Conservation (phyloP, 805 yeast genomes). For the Pachysolen tannophilus region DNA sequence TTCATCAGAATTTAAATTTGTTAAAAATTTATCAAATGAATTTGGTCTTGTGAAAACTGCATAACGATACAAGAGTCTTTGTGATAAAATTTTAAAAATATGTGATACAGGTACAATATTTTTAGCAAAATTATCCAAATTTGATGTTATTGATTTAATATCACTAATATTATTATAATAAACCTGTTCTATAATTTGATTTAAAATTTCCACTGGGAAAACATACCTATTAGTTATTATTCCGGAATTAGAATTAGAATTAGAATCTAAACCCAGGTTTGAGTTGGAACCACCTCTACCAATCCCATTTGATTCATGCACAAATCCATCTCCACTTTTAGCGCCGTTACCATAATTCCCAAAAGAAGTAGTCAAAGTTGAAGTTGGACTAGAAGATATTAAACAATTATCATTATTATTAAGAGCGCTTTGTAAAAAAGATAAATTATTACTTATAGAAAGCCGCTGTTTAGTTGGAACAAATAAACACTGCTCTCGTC, state of each 20-base stretch:
- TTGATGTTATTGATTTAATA: slow-evolving; percentile 20
- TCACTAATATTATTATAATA: slow-evolving; percentile 21
- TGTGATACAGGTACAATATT: slow-evolving; percentile 37
- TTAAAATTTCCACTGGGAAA: slow-evolving; percentile 24
- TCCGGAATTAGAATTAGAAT: too few species aligned
- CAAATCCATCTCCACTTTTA: too few species aligned
- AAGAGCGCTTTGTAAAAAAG: neutral
- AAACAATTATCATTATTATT: neutral
- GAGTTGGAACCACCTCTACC: too few species aligned
- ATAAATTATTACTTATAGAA: too few species aligned
- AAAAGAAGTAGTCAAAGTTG: neutral
- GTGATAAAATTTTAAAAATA: slow-evolving; percentile 48
- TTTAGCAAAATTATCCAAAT: slow-evolving; percentile 19
- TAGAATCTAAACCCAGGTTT: too few species aligned
- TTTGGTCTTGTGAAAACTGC: slow-evolving; percentile 75
- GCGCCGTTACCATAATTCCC: neutral
- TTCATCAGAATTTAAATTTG: slow-evolving; percentile 37
- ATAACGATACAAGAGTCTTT: slow-evolving; percentile 54
- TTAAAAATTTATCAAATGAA: slow-evolving; percentile 64
- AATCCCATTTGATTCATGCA: too few species aligned
- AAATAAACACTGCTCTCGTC: too few species aligned
- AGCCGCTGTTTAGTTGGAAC: too few species aligned
- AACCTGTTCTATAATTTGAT: slow-evolving; percentile 22
- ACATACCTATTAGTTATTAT: slow-evolving; percentile 2
- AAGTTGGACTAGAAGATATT: neutral